phyloP scores from a whole-genome alignment of 2,329 filamentous ascomycete genomes.

The Aspergillus persii region DNA sequence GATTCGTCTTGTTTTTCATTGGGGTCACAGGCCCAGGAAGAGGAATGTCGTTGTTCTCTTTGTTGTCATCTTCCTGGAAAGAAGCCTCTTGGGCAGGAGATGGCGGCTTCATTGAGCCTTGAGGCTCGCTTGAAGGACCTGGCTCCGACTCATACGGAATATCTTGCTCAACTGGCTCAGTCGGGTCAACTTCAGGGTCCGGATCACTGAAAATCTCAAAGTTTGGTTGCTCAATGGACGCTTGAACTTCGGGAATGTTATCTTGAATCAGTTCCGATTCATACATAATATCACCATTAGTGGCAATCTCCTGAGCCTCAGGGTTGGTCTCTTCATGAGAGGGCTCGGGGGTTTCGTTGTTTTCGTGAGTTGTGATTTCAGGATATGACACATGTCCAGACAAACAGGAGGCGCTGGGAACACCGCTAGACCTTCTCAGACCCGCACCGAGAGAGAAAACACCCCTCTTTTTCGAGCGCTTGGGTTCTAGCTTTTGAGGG shows the following conservation, averaged over 20 bases:
- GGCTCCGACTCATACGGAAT: not conserved
- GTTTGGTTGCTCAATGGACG: constrained; percentile 11
- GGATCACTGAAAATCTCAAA: constrained; percentile 13
- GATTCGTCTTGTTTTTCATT: constrained; percentile 44
- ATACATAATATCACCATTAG: not conserved
- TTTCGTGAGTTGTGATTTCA: constrained; percentile 18
- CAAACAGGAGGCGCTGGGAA: not conserved
- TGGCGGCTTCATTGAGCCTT: not conserved
- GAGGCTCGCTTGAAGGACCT: not conserved
- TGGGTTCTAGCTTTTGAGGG: constrained; percentile 43
- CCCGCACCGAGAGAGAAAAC: constrained; percentile 38
- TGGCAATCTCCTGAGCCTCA: not conserved
- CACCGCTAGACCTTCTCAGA: constrained; percentile 17
- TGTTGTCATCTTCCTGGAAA: constrained; percentile 21
- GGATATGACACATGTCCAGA: constrained; percentile 22
- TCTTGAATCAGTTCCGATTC: constrained; percentile 1
- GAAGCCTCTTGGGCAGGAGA: constrained; percentile 40
- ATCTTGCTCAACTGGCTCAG: constrained; percentile 10
- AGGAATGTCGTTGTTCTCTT: constrained; percentile 26
- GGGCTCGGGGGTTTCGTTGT: constrained; percentile 14
- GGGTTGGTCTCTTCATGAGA: constrained; percentile 6
- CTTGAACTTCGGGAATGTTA: not conserved
- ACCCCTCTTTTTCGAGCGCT: constrained; percentile 26
- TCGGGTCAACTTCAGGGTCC: constrained; percentile 5
- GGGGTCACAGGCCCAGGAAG: constrained; percentile 54